Evolutionary conservation across 2,329 filamentous ascomycete genomes (phyloP).

Genomic region (Davidsoniella eucalypti): DNA sequence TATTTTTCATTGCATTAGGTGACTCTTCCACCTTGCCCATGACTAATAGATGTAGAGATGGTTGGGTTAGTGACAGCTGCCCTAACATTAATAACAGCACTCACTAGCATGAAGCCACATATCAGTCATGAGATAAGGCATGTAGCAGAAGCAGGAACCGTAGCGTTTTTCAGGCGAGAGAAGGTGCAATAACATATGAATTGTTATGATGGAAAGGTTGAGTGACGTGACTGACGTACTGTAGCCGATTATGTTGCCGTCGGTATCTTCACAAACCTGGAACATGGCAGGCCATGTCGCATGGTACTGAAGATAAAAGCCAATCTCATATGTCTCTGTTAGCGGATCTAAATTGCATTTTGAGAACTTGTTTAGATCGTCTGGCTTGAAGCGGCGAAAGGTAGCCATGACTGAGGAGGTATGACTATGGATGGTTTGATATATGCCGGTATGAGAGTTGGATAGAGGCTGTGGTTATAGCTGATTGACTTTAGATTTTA

Average conservation of each 20-base stretch:
- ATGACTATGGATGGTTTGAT: background rate
- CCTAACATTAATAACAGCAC: background rate
- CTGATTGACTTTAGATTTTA: background rate
- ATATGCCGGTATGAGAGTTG: background rate
- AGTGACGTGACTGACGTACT: constrained; percentile 37
- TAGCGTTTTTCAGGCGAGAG: constrained; percentile 1
- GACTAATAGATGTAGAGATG: constrained; percentile 35
- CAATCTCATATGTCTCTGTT: constrained; percentile 94
- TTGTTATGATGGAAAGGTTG: too few species aligned
- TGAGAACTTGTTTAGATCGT: constrained; percentile 78
- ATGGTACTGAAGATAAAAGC: constrained; percentile 91
- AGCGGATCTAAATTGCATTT: constrained; percentile 90
- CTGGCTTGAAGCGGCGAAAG: constrained; percentile 68
- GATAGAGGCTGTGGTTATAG: background rate
- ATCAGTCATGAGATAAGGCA: too few species aligned
- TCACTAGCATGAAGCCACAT: too few species aligned
- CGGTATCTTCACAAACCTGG: constrained; percentile 71
- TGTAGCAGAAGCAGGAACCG: too few species aligned
- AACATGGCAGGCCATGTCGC: constrained; percentile 93
- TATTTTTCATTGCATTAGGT: constrained; percentile 54
- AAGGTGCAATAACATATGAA: background rate
- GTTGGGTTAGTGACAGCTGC: background rate
- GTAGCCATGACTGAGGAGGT: constrained; percentile 46
- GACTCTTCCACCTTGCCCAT: constrained; percentile 95
- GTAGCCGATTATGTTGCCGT: constrained; percentile 86